Base-by-base conservation (phyloP, 1,139 yeast species). In the Suhomyces terraborum region DNA sequence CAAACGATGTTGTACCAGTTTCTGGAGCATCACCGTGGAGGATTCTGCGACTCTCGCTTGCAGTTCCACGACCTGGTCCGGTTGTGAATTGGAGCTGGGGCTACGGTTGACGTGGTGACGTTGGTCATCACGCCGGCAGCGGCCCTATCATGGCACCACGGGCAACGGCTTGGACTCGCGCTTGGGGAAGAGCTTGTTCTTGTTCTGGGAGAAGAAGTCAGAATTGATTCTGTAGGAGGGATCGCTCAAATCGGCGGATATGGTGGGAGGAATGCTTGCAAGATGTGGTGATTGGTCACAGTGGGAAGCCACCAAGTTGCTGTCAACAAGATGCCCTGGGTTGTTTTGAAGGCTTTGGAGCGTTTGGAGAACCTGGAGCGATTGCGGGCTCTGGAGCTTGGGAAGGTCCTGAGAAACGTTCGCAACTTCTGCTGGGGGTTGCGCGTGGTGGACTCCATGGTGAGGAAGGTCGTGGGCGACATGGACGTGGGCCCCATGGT, bases 141-240 rank as follows among this genome's bases (percentile, higher is more conserved):
- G n/a, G 35, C 13, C 9, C 27, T 10, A 6, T 34, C 31, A 40
- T 2, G 43, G 43, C 22, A 29, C 43, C 28, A 37, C 12, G 10
- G 44, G 41, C 40, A 41, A 35, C 35, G 41, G 38, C 27, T 40
- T 43, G 20, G 26, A 19, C 14, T 36, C 40, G 29, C 37, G 38
- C 22, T 30, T 40, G 18, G 42, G 46, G 23, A 48, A 45, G 23
- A 49, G 32, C 35, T 41, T 41, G 31, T 49, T 47, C 35, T 42
- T 49, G 41, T 47, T 46, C 30, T 45, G 40, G 33, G 12, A 35
- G 34, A 47, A 46, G 17, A 43, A 47, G 7, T 43, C 43, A 8
- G 42, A 33, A 24, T 46, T 45, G 27, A 47, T 41, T 31, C 45
- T 43, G 37, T 37, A 47, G 25, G 35, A 21, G 8, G 30, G 42